Conservation (phyloP, 495 filamentous ascomycete species). For the Parathielavia hyrcaniae region DNA sequence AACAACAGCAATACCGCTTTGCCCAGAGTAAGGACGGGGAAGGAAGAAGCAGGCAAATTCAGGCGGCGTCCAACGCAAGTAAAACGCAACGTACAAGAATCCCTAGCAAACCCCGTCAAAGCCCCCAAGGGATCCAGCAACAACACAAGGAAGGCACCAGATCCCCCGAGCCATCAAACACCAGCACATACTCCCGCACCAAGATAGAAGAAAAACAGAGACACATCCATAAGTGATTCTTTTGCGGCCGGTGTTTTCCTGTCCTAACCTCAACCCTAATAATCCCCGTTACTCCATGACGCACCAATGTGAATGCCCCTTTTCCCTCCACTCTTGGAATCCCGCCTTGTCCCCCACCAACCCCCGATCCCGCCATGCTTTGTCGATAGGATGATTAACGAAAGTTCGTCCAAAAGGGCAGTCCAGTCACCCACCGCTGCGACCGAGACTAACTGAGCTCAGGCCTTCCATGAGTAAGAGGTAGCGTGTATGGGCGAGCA, state of each 20-base stretch:
- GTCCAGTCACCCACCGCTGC: not conserved
- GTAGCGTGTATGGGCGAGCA: not conserved
- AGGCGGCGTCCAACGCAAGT: not conserved
- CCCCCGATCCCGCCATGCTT: not conserved
- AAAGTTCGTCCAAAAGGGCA: slow-evolving; percentile 1
- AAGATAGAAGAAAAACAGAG: slow-evolving; percentile 3
- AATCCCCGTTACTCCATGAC: slow-evolving; percentile 23
- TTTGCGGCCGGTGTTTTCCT: slow-evolving; percentile 17
- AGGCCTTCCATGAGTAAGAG: not conserved
- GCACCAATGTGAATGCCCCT: slow-evolving; percentile 20
- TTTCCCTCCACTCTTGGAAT: slow-evolving; percentile 5
- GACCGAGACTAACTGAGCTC: slow-evolving; percentile 1
- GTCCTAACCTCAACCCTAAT: slow-evolving; percentile 22
- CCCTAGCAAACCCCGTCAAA: too few relatives aligned
- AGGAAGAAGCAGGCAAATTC: not conserved
- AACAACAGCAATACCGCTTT: too few relatives aligned
- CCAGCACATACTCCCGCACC: slow-evolving; percentile 2
- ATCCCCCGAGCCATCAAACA: not conserved
- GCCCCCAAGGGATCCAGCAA: not conserved
- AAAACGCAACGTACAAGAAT: not conserved
- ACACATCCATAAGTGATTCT: slow-evolving; percentile 17
- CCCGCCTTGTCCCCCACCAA: slow-evolving; percentile 11
- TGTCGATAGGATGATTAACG: slow-evolving; percentile 11
- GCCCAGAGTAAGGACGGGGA: not conserved
- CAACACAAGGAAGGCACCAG: not conserved